Base-by-base conservation (phyloP, 2,329 filamentous ascomycete genomes). In the Endoconidiophora laricicola region DNA sequence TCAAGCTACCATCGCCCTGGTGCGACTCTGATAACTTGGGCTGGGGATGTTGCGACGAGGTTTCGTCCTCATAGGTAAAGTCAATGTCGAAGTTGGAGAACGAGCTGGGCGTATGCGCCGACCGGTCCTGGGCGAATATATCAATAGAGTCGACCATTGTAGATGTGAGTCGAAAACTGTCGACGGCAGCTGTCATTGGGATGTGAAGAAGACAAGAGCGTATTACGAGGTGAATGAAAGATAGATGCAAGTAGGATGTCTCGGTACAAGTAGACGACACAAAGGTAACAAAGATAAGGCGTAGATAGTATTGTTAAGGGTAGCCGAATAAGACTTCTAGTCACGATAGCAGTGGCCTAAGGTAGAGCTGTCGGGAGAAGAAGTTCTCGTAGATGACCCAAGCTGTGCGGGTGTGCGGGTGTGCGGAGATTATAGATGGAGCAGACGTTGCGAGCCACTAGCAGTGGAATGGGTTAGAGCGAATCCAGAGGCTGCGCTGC, bases 11-110 rank as follows among this genome's bases (percentile, higher is more conserved):
- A 12, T 41, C 22, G 22, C 33, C 20, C n/a, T 3, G 37, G 59
- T 58, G 60, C 61, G 62, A 23, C 20, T 22, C 20, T n/a, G 38
- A 22, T 23, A 33, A 24, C 46, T 36, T 48, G 23, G 29, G 14
- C 23, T 43, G 46, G 10, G 24, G 23, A 24, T 48, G 46, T 10
- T 48, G 41, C 38, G 33, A 24, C 16, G 22, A n/a, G 14, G 23
- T 9, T 57, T 62, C 58, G 50, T 61, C 59, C 51, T 58, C 59
- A 47, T 45, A 43, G 33, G 39, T 12, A 14, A 43, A 50, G 22
- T 46, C 43, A 18, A 49, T 24, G 38, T 49, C 46, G 6, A 53
- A 46, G 5, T 26, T 24, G 16, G 47, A 46, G n/a, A 53, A 49
- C 20, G 47, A 33, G 7, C n/a, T 44, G 26, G 51, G 45, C 5